These are phyloP conservation scores for Ogataea populi-albae DNA, from an alignment of 805 yeast genomes.

Conservation along the genomic window DNA sequence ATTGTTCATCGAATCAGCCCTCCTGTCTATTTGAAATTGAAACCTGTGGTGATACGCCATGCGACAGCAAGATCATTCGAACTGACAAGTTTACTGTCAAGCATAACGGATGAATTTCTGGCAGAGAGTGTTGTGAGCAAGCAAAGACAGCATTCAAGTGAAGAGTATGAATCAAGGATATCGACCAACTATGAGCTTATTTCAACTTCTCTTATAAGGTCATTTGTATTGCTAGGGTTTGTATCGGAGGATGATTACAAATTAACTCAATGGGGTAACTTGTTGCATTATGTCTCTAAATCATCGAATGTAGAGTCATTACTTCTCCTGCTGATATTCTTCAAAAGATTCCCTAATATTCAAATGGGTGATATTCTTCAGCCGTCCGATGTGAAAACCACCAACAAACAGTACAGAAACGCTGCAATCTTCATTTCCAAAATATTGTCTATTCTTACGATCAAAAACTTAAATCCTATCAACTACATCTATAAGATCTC, in stretches of 20 bases:
- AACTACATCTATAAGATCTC: conserved; percentile 71
- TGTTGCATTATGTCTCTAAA: conserved; percentile 39
- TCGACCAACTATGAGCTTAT: conserved; percentile 50
- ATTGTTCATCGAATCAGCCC: conserved; percentile 55
- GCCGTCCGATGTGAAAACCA: conserved; percentile 31
- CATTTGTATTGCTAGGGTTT: conserved; percentile 50
- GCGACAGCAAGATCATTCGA: conserved; percentile 32
- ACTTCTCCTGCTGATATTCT: conserved; percentile 46
- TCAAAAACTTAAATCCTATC: conserved; percentile 47
- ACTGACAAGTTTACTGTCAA: conserved; percentile 30
- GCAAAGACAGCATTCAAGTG: conserved; percentile 8
- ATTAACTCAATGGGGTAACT: conserved; percentile 51
- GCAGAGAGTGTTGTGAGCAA: conserved; percentile 19
- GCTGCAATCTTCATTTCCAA: conserved; percentile 46
- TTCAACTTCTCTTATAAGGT: conserved; percentile 53
- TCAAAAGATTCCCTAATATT: conserved; percentile 35
- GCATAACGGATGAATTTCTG: conserved; percentile 32
- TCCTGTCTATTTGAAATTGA: conserved; percentile 43
- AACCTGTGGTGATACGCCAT: conserved; percentile 34
- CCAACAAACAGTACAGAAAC: conserved; percentile 37
- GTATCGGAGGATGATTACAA: conserved; percentile 40
- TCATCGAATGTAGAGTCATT: conserved; percentile 37
- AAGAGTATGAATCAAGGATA: conserved; percentile 34
- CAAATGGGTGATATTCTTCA: conserved; percentile 41
- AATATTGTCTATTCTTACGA: conserved; percentile 43